Evolutionary conservation across 768 basidiomycete genomes (phyloP).

Genomic region (Hygrophoropsis aurantiaca): DNA sequence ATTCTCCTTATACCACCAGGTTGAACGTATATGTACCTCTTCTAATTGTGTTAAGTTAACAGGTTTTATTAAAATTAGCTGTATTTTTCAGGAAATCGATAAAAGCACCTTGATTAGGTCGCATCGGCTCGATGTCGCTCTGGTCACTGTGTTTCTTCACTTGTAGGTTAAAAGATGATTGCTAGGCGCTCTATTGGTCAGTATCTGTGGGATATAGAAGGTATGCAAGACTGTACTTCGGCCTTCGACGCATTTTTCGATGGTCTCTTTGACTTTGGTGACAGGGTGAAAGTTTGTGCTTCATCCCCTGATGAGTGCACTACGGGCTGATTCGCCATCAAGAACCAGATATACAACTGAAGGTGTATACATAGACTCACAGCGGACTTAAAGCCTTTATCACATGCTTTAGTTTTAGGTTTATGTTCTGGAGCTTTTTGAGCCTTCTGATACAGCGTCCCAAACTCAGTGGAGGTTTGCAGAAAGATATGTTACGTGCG

Average conservation of each 20-base stretch:
- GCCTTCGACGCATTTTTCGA: too few species aligned
- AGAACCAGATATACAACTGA: neutral
- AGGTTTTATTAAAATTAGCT: too few species aligned
- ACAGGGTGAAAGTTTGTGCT: neutral
- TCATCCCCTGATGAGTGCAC: constrained; percentile 31
- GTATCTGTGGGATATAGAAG: too few species aligned
- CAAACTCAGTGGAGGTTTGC: neutral
- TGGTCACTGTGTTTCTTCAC: neutral
- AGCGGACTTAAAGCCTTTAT: constrained; percentile 5
- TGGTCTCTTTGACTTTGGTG: too few species aligned
- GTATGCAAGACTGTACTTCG: too few species aligned
- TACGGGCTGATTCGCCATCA: constrained; percentile 13
- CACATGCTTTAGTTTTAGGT: neutral
- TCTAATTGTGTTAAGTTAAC: too few species aligned
- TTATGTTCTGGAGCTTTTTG: neutral
- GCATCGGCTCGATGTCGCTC: neutral
- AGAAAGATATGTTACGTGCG: too few species aligned
- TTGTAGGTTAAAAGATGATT: too few species aligned
- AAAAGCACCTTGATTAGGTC: neutral
- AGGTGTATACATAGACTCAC: neutral
- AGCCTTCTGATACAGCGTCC: too few species aligned
- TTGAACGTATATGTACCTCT: too few species aligned
- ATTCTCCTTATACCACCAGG: too few species aligned
- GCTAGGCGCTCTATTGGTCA: too few species aligned
- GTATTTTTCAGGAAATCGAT: neutral